Conservation (phyloP, 176 grass and related monocot genomes). For the Dendrocalamus sinicus region DNA sequence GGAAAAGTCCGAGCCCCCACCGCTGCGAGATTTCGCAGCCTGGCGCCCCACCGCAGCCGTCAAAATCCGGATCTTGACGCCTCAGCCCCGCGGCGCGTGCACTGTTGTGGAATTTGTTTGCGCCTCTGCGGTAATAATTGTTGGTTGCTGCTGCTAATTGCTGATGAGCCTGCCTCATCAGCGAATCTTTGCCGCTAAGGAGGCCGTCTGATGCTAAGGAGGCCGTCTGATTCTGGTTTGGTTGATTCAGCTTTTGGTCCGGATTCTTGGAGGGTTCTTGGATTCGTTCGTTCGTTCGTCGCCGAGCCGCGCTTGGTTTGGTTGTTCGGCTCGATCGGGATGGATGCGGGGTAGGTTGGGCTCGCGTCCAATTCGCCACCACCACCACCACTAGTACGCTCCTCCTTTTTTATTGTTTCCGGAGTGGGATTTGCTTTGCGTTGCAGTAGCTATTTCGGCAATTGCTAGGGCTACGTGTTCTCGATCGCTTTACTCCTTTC, state of each 20-base stretch:
- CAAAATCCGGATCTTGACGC: conserved; percentile 65
- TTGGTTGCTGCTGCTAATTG: conserved; percentile 21
- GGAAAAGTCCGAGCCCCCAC: conserved; percentile 38
- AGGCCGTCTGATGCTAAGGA: conserved; percentile 13
- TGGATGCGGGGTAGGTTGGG: conserved; percentile 46
- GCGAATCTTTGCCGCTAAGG: conserved; percentile 18
- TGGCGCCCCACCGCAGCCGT: conserved; percentile 12
- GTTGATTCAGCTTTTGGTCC: background rate
- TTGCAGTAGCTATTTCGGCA: conserved; percentile 56
- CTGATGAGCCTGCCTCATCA: conserved; percentile 39
- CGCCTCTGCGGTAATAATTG: conserved; percentile 36
- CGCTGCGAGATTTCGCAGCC: background rate
- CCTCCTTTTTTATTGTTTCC: conserved; percentile 60
- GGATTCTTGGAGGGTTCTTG: conserved; percentile 42
- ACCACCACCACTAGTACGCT: conserved; percentile 38
- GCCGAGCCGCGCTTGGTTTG: conserved; percentile 25
- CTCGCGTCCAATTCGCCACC: conserved; percentile 53
- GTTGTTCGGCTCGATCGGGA: conserved; percentile 51
- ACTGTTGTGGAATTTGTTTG: conserved; percentile 52
- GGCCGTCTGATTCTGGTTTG: conserved; percentile 17
- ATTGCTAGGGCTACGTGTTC: conserved; percentile 53
- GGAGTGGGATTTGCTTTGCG: conserved; percentile 58
- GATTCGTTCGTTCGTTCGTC: conserved; percentile 41
- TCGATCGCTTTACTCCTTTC: conserved; percentile 60
- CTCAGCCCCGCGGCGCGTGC: background rate